Percentiles rank a stretch among this genome's conserved stretches.
phyloP scores from a whole-genome alignment of 257 asterid species.

The Ophiorrhiza pumila region DNA sequence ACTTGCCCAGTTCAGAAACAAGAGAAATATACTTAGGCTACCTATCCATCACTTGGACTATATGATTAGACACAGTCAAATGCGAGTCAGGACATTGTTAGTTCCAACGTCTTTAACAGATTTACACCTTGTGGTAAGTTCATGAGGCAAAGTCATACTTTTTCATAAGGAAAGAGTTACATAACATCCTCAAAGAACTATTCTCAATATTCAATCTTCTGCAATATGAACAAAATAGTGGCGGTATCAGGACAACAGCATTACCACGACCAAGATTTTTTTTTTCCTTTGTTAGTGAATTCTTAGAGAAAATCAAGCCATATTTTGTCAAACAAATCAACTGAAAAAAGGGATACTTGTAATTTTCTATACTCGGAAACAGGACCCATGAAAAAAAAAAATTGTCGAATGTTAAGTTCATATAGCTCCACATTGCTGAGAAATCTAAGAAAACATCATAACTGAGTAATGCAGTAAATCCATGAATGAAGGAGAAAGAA shows the following conservation, averaged over 20 bases:
- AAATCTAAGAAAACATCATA: background rate
- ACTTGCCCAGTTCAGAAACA: background rate
- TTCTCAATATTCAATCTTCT: background rate
- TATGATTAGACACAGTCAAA: background rate
- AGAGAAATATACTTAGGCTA: background rate
- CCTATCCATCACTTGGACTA: background rate
- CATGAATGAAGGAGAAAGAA: background rate
- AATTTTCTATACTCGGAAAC: background rate
- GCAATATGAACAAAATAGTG: background rate
- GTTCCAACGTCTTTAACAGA: background rate
- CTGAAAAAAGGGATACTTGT: background rate
- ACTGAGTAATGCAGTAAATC: background rate
- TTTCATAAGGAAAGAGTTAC: background rate
- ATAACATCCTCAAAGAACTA: background rate
- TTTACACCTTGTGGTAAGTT: background rate
- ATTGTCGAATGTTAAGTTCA: background rate
- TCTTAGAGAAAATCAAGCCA: background rate
- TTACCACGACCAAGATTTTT: background rate
- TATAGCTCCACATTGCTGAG: background rate
- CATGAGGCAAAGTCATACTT: background rate
- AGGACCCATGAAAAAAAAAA: background rate
- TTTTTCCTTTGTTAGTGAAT: background rate
- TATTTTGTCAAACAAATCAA: background rate
- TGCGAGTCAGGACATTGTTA: background rate
- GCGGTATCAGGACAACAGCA: background rate